Percentiles rank a stretch among this genome's conserved stretches.
phyloP scores from a whole-genome alignment of 768 basidiomycete genomes.

The Hygrocybe punicea region DNA sequence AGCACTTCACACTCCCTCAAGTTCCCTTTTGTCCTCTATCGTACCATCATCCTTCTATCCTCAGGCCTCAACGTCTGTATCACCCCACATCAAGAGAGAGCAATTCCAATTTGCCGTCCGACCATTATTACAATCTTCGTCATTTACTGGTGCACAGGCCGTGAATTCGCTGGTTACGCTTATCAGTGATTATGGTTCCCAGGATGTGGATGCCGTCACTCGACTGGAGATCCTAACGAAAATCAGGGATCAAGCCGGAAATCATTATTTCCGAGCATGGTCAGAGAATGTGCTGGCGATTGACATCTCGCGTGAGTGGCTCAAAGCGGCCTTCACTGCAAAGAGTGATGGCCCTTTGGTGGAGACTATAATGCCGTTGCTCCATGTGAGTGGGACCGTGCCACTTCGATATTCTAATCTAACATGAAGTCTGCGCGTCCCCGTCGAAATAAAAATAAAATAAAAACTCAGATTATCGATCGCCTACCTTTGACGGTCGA shows the following conservation, averaged over 20 bases:
- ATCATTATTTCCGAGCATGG: conserved; percentile 87
- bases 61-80: conserved; percentile 8
- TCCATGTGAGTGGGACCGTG: conserved; percentile 62
- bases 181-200: conserved; percentile 57
- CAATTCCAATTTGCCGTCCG: conserved; percentile 51
- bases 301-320: conserved; percentile 78
- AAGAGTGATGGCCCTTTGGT: conserved; percentile 53
- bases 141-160: conserved; percentile 67
- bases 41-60: conserved; percentile 35
- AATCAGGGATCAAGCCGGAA: conserved; percentile 79
- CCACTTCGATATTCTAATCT: not conserved
- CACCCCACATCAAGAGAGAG: conserved; percentile 52
- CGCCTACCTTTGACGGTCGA: conserved; percentile 74
- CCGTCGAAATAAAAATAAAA: too few species aligned
- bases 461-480: conserved; percentile 64
- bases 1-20: conserved; percentile 59
- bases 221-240: conserved; percentile 75
- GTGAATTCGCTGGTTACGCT: conserved; percentile 58
- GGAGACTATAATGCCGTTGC: conserved; percentile 81
- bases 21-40: conserved; percentile 40
- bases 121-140: conserved; percentile 53
- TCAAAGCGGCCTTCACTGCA: conserved; percentile 63
- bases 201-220: conserved; percentile 60
- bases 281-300: conserved; percentile 71
- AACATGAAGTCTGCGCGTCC: not conserved